Evolutionary conservation across 257 asterid species (phyloP).

Genomic region (Primulina eburnea): DNA sequence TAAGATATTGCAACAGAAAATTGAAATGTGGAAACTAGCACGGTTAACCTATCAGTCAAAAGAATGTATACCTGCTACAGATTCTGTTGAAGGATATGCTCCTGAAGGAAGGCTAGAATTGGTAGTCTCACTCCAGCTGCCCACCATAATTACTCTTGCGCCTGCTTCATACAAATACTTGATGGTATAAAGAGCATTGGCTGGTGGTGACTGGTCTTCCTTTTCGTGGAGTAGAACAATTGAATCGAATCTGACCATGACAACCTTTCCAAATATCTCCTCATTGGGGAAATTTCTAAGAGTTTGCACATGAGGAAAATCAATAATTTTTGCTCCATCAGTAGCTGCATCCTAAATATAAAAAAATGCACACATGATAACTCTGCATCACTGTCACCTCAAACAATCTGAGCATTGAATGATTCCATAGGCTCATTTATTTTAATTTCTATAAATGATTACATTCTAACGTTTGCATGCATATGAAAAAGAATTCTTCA

Average conservation of each 20-base stretch:
- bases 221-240: conserved; percentile 38
- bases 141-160: conserved; percentile 62
- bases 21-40: conserved; percentile 17
- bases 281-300: conserved; percentile 61
- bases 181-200: conserved; percentile 53
- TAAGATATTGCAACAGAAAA: conserved; percentile 2
- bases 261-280: conserved; percentile 59
- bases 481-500: not conserved
- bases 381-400: not conserved
- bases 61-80: conserved; percentile 53
- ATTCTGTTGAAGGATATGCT: conserved; percentile 35
- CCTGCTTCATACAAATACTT: conserved; percentile 59
- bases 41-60: conserved; percentile 20
- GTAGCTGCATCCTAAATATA: conserved; percentile 42
- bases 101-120: conserved; percentile 29
- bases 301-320: conserved; percentile 62
- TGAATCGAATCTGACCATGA: conserved; percentile 77
- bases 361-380: conserved; percentile 8
- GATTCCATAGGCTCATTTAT: not conserved
- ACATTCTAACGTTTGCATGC: not conserved
- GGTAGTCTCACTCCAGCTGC: conserved; percentile 55
- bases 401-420: conserved; percentile 6
- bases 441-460: no score
- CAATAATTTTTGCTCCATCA: conserved; percentile 27
- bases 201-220: conserved; percentile 36